Evolutionary conservation across 2,329 filamentous ascomycete species (phyloP).

Genomic region (Penicillium freii): DNA sequence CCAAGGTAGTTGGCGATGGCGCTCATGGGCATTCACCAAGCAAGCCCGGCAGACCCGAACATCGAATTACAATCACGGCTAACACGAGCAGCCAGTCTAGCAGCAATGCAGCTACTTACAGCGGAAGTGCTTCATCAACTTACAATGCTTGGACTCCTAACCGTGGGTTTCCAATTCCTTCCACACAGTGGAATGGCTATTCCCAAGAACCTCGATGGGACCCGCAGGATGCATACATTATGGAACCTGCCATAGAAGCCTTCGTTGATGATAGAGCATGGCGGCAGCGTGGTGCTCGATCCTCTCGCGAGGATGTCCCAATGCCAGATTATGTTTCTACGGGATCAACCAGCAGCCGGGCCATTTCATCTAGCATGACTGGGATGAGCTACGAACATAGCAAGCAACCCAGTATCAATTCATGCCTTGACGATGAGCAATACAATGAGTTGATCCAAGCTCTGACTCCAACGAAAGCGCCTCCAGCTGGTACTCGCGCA

Average conservation of each 20-base stretch:
- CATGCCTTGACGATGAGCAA: conserved; percentile 38
- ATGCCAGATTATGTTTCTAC: conserved; percentile 51
- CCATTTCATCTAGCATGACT: conserved; percentile 40
- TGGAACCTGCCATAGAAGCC: conserved; percentile 46
- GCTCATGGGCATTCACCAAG: conserved; percentile 64
- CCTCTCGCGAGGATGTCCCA: conserved; percentile 46
- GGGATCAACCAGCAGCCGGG: conserved; percentile 39
- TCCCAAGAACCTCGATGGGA: conserved; percentile 30
- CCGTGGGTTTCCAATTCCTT: conserved; percentile 32
- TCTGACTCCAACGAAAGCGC: conserved; percentile 37
- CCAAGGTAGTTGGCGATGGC: conserved; percentile 50
- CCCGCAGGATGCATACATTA: conserved; percentile 27
- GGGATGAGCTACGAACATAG: conserved; percentile 45
- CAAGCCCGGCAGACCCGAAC: conserved; percentile 26
- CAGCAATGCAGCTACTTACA: conserved; percentile 7
- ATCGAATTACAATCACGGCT: conserved; percentile 17
- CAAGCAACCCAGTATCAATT: conserved; percentile 38
- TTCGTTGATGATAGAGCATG: conserved; percentile 29
- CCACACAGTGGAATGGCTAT: conserved; percentile 26
- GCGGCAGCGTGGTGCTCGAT: conserved; percentile 33
- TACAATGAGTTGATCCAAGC: conserved; percentile 39
- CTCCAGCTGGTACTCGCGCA: conserved; percentile 27
- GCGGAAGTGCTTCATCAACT: conserved; percentile 14
- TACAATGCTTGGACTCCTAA: conserved; percentile 30
- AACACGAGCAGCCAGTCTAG: conserved; percentile 20